phyloP scores from a whole-genome alignment of 768 basidiomycete genomes.

The Lactarius deliciosus region DNA sequence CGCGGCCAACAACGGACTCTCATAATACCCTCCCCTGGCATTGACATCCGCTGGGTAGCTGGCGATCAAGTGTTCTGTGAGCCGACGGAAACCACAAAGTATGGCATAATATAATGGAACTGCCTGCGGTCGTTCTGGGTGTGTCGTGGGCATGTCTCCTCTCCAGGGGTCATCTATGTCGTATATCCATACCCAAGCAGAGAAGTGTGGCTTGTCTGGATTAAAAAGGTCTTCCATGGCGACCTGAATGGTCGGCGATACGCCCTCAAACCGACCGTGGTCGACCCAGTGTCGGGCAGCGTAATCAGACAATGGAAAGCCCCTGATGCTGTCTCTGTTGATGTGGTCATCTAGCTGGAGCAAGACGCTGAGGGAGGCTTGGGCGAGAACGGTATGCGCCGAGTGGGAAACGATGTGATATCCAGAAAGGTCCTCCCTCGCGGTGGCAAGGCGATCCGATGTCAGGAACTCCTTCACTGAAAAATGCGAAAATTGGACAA shows the following conservation, averaged over 20 bases:
- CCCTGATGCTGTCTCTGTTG: neutral
- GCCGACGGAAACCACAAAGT: neutral
- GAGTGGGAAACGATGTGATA: neutral
- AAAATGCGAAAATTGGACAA: slow-evolving; percentile 20
- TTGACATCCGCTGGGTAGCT: neutral
- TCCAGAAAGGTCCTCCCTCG: neutral
- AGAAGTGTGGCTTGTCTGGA: neutral
- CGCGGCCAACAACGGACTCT: neutral
- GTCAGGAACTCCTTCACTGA: slow-evolving; percentile 18
- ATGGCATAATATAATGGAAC: slow-evolving; percentile 8
- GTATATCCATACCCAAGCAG: slow-evolving; percentile 6
- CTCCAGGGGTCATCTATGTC: neutral
- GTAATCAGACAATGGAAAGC: neutral
- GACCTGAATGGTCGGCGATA: neutral
- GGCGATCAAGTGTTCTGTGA: slow-evolving; percentile 2
- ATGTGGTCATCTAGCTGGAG: neutral
- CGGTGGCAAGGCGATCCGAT: neutral
- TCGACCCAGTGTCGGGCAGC: slow-evolving; percentile 5
- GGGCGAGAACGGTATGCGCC: slow-evolving; percentile 4
- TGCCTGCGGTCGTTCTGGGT: neutral
- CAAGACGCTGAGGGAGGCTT: neutral
- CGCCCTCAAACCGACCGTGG: neutral
- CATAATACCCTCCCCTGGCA: neutral
- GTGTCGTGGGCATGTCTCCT: neutral
- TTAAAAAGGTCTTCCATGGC: slow-evolving; percentile 10